Base-by-base conservation (phyloP, 2,329 filamentous ascomycete genomes). In the Botrytis deweyae region DNA sequence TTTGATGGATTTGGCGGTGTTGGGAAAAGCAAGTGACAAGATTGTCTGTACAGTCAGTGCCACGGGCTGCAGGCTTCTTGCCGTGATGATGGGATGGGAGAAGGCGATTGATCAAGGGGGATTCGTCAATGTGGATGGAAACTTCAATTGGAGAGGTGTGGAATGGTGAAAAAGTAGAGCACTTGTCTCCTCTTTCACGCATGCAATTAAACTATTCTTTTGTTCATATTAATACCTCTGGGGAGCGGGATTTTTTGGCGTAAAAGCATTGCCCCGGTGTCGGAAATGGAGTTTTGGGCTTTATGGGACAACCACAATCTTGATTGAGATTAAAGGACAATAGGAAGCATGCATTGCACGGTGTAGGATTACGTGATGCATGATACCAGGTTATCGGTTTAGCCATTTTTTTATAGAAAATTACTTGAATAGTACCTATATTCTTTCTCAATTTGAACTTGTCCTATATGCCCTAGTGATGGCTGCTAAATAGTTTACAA, bases 1-100 rank as follows among this genome's bases (percentile, higher is more conserved):
- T 82, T 83, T 94, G 81, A 88, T 97, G 83, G 94, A 97, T 82
- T 83, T 97, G 73, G 89, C 91, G 0, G 91, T 97, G 38, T 84
- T 97, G 63, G 88, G 90, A 0, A 85, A 87, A 42, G 88, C 89
- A 25, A 89, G 88, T 72, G 93, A 96, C 81, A 87, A 85, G 20
- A 86, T 96, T 12, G 87, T 97, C 1, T 97, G 94, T 79, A 92
- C 90, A 4, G 91, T 95, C 38, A 93, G 91, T 78, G 89, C 90
- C 49, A 88, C 87, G 82, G 89, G 89, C 0, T 97, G 94, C 81
- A 87, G 93, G 36, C 79, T 97, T 71, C 81, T 97, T 75, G 94
- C 89, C 3, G 93, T 97, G 59, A 94, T 97, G 91, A 90, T 96
- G 89, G 94, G 94, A 0, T 95, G 93, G 92, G 91, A 95, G 55